These are phyloP conservation scores for Bipolaris gigantea DNA, from an alignment of 2,329 filamentous ascomycete genomes.

Conservation along the genomic window DNA sequence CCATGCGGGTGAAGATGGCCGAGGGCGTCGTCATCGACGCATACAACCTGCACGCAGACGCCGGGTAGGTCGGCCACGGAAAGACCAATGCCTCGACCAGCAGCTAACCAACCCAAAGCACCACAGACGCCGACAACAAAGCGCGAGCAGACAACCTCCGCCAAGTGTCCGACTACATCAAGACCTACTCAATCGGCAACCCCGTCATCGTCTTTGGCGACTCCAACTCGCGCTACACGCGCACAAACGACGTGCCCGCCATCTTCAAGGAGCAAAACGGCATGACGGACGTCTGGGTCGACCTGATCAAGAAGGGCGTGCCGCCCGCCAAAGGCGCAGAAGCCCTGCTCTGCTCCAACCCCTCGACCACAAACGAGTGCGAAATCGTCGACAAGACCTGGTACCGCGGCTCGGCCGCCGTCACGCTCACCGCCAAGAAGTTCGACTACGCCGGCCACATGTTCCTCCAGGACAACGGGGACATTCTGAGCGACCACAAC, in stretches of 20 bases:
- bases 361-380: slow-evolving; percentile 55
- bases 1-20: slow-evolving; percentile 61
- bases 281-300: slow-evolving; percentile 63
- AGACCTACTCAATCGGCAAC: slow-evolving; percentile 59
- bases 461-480: slow-evolving; percentile 62
- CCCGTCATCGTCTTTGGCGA: slow-evolving; percentile 67
- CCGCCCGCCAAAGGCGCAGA: slow-evolving; percentile 27
- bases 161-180: slow-evolving; percentile 63
- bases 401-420: slow-evolving; percentile 56
- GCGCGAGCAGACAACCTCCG: slow-evolving; percentile 63
- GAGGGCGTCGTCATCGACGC: slow-evolving; percentile 61
- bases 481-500: slow-evolving; percentile 65
- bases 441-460: slow-evolving; percentile 60
- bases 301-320: slow-evolving; percentile 48
- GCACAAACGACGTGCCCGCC: slow-evolving; percentile 56
- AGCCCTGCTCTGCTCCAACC: slow-evolving; percentile 59
- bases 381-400: slow-evolving; percentile 70
- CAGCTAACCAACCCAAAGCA: slow-evolving; percentile 27
- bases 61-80: slow-evolving; percentile 48
- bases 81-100: background rate
- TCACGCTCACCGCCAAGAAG: slow-evolving; percentile 52
- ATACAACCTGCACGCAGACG: slow-evolving; percentile 70
- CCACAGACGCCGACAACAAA: slow-evolving; percentile 54
- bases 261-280: slow-evolving; percentile 56
- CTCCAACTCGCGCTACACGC: slow-evolving; percentile 67